Percentiles rank a stretch among this genome's conserved stretches.
Conservation (phyloP, 495 filamentous ascomycete species). For the Penicillium verhagenii region DNA sequence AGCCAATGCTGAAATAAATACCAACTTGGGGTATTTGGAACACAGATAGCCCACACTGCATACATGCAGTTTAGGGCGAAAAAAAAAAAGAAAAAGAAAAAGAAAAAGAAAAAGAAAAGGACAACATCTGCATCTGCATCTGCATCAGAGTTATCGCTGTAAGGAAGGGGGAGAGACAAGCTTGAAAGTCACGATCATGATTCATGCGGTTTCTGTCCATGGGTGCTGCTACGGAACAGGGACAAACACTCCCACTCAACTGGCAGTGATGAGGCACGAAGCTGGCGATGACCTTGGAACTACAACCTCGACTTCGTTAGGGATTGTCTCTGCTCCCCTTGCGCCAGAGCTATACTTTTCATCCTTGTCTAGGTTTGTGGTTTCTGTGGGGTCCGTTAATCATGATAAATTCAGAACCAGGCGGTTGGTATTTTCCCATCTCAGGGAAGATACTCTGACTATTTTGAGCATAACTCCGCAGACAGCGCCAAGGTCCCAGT, state of each 20-base stretch:
- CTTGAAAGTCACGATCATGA: too few species aligned
- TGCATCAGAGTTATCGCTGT: too few species aligned
- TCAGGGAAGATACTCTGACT: not conserved
- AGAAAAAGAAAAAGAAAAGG: too few species aligned
- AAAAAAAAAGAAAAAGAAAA: too few species aligned
- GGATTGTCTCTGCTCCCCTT: slow-evolving; percentile 14
- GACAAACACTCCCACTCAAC: not conserved
- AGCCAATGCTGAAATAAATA: too few species aligned
- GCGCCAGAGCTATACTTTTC: slow-evolving; percentile 1
- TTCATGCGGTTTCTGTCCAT: not conserved
- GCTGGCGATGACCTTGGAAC: slow-evolving; percentile 26
- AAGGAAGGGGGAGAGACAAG: too few species aligned
- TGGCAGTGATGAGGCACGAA: slow-evolving; percentile 30
- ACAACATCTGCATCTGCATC: not conserved
- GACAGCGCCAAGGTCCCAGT: too few species aligned
- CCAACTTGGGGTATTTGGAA: too few species aligned
- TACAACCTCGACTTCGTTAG: slow-evolving; percentile 36
- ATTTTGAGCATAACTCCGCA: not conserved
- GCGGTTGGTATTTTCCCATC: not conserved
- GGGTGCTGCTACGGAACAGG: not conserved
- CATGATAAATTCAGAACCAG: not conserved
- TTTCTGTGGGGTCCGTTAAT: not conserved
- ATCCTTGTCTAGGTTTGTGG: not conserved
- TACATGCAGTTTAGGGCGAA: too few species aligned
- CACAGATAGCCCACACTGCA: too few species aligned